phyloP scores from a whole-genome alignment of 345 rosid genomes.

The Orychophragmus violaceus region DNA sequence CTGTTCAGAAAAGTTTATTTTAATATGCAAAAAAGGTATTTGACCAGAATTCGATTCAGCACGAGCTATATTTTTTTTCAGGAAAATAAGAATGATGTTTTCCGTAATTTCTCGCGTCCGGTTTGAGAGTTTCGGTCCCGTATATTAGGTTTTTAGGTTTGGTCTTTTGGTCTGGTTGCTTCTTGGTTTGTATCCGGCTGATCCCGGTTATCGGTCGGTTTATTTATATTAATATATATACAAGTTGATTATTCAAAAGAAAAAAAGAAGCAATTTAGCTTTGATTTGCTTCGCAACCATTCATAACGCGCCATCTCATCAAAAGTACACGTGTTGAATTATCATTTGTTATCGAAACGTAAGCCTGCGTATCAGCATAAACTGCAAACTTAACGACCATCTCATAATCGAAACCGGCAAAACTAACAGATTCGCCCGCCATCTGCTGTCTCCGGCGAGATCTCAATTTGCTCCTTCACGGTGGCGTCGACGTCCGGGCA shows the following conservation, averaged over 20 bases:
- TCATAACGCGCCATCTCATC: conserved; percentile 18
- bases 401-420: background rate
- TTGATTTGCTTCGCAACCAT: conserved; percentile 2
- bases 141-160: no score
- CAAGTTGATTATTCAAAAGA: background rate
- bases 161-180: no score
- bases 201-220: no score
- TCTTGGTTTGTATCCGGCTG: no score
- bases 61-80: no score
- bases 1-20: no score
- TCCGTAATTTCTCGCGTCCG: no score
- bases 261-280: background rate
- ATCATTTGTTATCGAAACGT: background rate
- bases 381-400: background rate
- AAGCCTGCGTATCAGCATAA: conserved; percentile 15
- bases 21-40: no score
- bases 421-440: background rate
- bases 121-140: no score
- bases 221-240: no score
- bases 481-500: conserved; percentile 92
- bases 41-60: no score
- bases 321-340: background rate
- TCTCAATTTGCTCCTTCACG: conserved; percentile 36
- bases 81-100: no score
- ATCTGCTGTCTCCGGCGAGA: conserved; percentile 20